Evolutionary conservation across 2,329 filamentous ascomycete species (phyloP), one percentile per base, ranked within the genome.

Genomic region (Aspergillus transmontanensis): DNA sequence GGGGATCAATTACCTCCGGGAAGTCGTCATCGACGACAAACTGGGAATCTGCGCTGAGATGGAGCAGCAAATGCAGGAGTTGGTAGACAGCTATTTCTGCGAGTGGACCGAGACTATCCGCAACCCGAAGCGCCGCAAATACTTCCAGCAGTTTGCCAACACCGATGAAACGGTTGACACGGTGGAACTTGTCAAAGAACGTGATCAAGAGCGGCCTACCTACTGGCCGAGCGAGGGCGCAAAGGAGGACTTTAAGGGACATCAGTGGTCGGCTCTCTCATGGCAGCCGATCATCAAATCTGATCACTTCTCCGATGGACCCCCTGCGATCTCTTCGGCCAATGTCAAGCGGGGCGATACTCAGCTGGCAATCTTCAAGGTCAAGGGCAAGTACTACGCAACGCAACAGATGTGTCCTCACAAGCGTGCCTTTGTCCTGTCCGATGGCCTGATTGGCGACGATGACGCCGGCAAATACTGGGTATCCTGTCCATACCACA

Each of bases 371-470:
- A 82, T 97, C 59, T 97, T 94, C 87, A 91, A 93, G 71, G 86
- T 96, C 65, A 86, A 87, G 59, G 93, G 92, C 23, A 86, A 86
- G 59, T 96, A 89, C 83, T 94, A 94, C 77, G 91, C 91, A 63
- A 91, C 90, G 16, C 93, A 97, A 80, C 92, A 97, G 75, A 97
- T 97, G 93, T 97, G 93, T 76, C 93, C 93, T 11, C 93, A 96
- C 81, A 95, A 94, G 79, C 89, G 93, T 12, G 89, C 93, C 1
- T 97, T 97, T 72, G 90, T 94, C n/a, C 86, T 97, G 30, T 90
- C 90, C 0, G 94, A 97, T 74, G 92, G 93, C 1, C 81, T 97
- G 10, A 85, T 97, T 54, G 93, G 94, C 46, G 89, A 80, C 54
- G 76, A 79, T 54, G 71, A 80, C 63, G 76, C 82, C 51, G 83